A percentile compares a stretch with the other conserved stretches of the same genome.
phyloP scores from a whole-genome alignment of 371 early-diverging fungal species.

The Apophysomyces sp. region DNA sequence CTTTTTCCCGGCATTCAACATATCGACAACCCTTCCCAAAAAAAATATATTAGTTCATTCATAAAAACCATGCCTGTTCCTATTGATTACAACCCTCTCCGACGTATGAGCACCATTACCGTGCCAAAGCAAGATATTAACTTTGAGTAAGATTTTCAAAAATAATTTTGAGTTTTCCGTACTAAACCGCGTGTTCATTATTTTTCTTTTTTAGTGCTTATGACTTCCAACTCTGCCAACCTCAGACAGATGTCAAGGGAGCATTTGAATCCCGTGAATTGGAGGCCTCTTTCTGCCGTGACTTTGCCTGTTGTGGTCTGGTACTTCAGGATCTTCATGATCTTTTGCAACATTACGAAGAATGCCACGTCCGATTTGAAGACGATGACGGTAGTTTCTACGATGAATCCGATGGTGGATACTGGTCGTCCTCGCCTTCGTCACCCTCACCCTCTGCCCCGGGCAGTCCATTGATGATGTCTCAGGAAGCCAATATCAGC shows the following conservation, averaged over 20 bases:
- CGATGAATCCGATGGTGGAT: slow-evolving; percentile 31
- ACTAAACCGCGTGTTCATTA: not conserved
- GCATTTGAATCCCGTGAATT: slow-evolving; percentile 66
- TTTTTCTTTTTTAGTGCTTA: slow-evolving; percentile 28
- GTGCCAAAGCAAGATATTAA: slow-evolving; percentile 36
- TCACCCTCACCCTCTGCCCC: slow-evolving; percentile 29
- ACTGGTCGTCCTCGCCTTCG: slow-evolving; percentile 30
- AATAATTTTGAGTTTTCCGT: not conserved
- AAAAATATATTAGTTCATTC: not conserved
- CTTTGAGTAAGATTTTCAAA: slow-evolving; percentile 33
- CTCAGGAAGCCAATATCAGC: slow-evolving; percentile 8
- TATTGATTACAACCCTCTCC: slow-evolving; percentile 30
- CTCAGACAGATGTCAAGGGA: slow-evolving; percentile 41
- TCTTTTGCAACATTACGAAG: slow-evolving; percentile 94
- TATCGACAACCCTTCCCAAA: not conserved
- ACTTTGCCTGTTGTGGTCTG: slow-evolving; percentile 92
- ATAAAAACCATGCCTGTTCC: slow-evolving; percentile 32
- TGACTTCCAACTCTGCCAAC: slow-evolving; percentile 43
- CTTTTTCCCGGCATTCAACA: not conserved
- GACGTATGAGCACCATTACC: slow-evolving; percentile 35
- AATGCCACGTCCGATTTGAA: slow-evolving; percentile 87
- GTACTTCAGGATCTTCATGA: slow-evolving; percentile 86
- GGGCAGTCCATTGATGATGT: slow-evolving; percentile 31
- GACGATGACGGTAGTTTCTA: slow-evolving; percentile 60
- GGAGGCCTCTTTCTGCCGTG: slow-evolving; percentile 88